phyloP scores from a whole-genome alignment of 768 basidiomycete genomes.

The Boletus reticuloceps region DNA sequence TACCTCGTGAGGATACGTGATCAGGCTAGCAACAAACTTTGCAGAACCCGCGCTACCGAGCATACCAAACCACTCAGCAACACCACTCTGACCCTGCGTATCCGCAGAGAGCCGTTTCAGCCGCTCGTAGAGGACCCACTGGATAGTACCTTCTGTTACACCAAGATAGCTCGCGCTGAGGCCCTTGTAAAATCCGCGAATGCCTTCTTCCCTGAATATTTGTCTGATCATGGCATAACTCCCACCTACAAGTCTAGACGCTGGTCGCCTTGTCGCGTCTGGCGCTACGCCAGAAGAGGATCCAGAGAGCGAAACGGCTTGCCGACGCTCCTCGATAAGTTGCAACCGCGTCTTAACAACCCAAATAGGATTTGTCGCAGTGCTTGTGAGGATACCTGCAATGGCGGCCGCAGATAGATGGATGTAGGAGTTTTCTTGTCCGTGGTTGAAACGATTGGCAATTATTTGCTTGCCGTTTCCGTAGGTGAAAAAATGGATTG shows the following conservation, averaged over 20 bases:
- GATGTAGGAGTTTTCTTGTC: constrained; percentile 79
- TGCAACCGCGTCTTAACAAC: constrained; percentile 98
- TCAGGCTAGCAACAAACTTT: constrained; percentile 89
- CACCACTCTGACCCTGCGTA: constrained; percentile 54
- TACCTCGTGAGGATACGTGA: constrained; percentile 99
- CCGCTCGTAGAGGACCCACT: constrained; percentile 96
- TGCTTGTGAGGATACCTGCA: constrained; percentile 84
- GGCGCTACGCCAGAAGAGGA: neutral
- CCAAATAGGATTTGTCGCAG: constrained; percentile 98
- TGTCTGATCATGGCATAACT: constrained; percentile 62
- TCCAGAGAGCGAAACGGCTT: constrained; percentile 1
- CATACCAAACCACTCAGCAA: constrained; percentile 74
- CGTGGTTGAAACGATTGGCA: constrained; percentile 71
- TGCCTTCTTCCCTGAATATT: constrained; percentile 79
- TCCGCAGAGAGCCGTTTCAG: constrained; percentile 68
- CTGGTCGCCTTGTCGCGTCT: constrained; percentile 5
- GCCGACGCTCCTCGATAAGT: constrained; percentile 43
- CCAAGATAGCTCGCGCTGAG: constrained; percentile 93
- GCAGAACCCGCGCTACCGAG: constrained; percentile 89
- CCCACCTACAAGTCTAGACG: constrained; percentile 42
- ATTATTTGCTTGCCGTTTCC: constrained; percentile 95
- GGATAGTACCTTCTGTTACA: constrained; percentile 93
- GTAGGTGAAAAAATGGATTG: constrained; percentile 97
- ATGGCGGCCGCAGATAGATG: constrained; percentile 84
- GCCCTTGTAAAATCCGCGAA: constrained; percentile 92